Base-by-base conservation (phyloP, 306 rosid genomes). In the Canavalia gladiata region DNA sequence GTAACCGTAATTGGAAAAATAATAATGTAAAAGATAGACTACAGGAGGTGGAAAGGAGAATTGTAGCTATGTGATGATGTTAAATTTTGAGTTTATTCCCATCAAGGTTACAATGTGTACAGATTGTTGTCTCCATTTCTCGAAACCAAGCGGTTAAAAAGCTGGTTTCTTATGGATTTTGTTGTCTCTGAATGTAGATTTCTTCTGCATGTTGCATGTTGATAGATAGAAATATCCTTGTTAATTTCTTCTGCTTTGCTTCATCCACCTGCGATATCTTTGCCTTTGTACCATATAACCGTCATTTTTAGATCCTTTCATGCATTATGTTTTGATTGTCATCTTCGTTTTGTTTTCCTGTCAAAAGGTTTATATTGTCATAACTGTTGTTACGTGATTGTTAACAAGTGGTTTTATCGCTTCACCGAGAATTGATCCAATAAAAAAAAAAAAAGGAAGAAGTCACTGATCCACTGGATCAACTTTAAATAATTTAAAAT, bases 181-280 rank as follows among this genome's bases (percentile, higher is more conserved):
- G 50, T 65, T 72, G 83, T 74, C 71, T 62, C 78, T 77, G 82
- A 75, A 34, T 54, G 0, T 71, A 73, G 68, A 81, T 82, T 80
- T 85, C 83, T 18, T 84, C 75, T 84, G 82, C 85, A 85, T 12
- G 71, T 75, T 84, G 82, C 85, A 85, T 12, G 71, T 75, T 41
- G 46, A 42, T 52, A 50, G 46, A 42, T 52, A 50, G 70, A 70
- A 70, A 79, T 69, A 79, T 55, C 49, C 37, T 68, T 55, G 8
- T 47, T 34, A 0, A 5, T 37, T 63, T 76, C 60, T 62, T 47
- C 45, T 43, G 7, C 1, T 47, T 47, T 18, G 13, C 9, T 47
- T 13, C 0, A 52, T n/a, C 58, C 4, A 2, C 55, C 55, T 67
- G 59, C 49, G 2, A 0, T 4, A 37, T 37, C 41, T 37, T 4